Base-by-base conservation (phyloP, 495 filamentous ascomycete genomes). In the Talaromyces wortmannii region DNA sequence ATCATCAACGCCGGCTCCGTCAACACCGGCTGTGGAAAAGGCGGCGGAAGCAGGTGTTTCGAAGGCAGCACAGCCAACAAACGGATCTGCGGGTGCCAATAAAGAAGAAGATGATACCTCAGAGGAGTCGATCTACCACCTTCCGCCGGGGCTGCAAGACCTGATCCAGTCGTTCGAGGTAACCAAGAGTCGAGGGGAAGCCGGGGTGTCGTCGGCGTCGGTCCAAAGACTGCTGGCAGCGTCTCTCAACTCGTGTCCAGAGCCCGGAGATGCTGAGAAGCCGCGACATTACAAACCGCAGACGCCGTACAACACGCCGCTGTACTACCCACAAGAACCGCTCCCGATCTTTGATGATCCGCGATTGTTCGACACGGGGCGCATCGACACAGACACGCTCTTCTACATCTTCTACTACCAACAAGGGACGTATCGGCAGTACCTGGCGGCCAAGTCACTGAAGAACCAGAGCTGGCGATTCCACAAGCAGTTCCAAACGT, bases 381-480 rank as follows among this genome's bases (percentile, higher is more conserved):
- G 88, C 32, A 92, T 97, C 49, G 94, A 98, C 59, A 89, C 92
- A 4, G 94, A 98, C 62, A 92, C 91, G 2, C 78, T 98, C n/a
- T 98, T 98, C 70, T 98, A 97, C 68, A 86, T 96, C 50, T 98
- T 98, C 72, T 98, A 98, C 75, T 98, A 98, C 75, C 88, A 92
- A 18, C 94, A 98, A 63, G 90, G 89, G 16, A 90, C 91, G 0
- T 94, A 96, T 65, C 91, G 97, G 64, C 94, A 98, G 66, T 97
- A 91, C 62, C 78, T 98, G n/a, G 90, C 94, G 0, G 94, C 95
- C 5, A 96, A 95, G 70, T 89, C 94, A 16, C 73, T 98, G 32
- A 97, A 97, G 64, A 86, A 88, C 57, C 92, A 97, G 69, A 97
- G 94, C 66, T 98, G 94, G 94, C 80, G 94, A 32, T 98, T 98